These are phyloP conservation scores for Entomortierella beljakovae DNA, from an alignment of 192 early-diverging fungal species.

Conservation along the genomic window DNA sequence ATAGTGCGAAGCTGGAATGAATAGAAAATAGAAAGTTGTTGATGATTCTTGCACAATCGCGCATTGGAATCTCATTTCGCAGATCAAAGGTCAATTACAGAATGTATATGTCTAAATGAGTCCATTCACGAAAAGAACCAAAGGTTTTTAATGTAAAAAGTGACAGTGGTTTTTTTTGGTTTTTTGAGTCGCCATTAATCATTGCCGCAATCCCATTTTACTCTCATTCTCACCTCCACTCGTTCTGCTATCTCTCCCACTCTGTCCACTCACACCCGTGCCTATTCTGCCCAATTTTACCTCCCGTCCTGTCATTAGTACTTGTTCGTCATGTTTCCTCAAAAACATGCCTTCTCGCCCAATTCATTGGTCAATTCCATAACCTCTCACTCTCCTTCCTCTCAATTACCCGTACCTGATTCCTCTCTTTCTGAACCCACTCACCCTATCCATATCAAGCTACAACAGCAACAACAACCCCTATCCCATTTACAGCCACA, in stretches of 20 bases:
- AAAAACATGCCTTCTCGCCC: conserved; percentile 11
- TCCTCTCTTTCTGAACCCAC: not conserved
- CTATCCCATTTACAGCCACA: not conserved
- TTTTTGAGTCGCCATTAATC: conserved; percentile 10
- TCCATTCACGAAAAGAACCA: too few species aligned
- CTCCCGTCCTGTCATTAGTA: not conserved
- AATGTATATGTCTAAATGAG: too few species aligned
- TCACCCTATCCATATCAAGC: not conserved
- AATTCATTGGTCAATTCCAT: not conserved
- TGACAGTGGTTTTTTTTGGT: not conserved
- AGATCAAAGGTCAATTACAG: too few species aligned
- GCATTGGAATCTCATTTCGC: too few species aligned
- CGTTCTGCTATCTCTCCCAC: not conserved
- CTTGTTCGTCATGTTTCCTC: conserved; percentile 25
- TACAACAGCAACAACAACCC: conserved; percentile 1
- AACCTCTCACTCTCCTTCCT: conserved; percentile 11
- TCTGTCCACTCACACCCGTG: not conserved
- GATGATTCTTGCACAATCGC: too few species aligned
- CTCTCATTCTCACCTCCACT: not conserved
- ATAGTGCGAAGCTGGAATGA: too few species aligned
- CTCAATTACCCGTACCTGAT: not conserved
- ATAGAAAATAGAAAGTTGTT: too few species aligned
- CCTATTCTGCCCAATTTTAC: not conserved
- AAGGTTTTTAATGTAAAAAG: too few species aligned
- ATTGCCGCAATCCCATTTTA: not conserved